Base-by-base conservation (phyloP, 306 rosid species). In the Vigna unguiculata region DNA sequence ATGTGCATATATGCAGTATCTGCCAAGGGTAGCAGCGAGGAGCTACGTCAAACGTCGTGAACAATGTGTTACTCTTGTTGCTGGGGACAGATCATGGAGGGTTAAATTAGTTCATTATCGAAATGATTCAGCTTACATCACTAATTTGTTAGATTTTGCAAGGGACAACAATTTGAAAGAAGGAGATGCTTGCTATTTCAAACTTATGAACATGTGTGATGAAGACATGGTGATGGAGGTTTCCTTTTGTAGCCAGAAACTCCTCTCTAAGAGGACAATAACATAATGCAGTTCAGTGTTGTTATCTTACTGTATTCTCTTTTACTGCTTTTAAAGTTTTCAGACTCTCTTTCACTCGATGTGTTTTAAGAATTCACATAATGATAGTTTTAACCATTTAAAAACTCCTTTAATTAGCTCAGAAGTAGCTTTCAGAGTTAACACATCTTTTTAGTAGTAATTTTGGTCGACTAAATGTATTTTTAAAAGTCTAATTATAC, bases 181-280 rank as follows among this genome's bases (percentile, higher is more conserved):
- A 34, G 76, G 76, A 49, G 78, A 79, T 61, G 55, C 16, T 17
- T 79, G 82, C 58, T 16, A 52, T 1, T 79, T 79, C 25, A 4
- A 71, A 19, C 24, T 61, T 19, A 7, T 79, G 2, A 38, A 9
- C 16, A 14, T 24, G 48, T 0, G 57, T 54, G 74, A 41, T 36
- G 57, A 40, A 21, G 64, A 60, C 3, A 16, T 69, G 9, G 65
- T 70, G 57, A 34, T 78, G 3, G 70, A 60, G 43, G 77, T 61
- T 78, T 22, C 55, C 25, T 48, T 78, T 70, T 59, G 4, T 10
- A 78, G 45, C 65, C 40, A 34, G 40, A 6, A 6, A 34, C 38
- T 45, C 25, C 4, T 41, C 54, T 9, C 30, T 24, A 63, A n/a
- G 9, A 4, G 45, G 34, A 8, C 1, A 21, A 5, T 22, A 52